Percentiles rank a stretch among this genome's conserved stretches.
Conservation (phyloP, 345 rosid species). For the Salix suchowensis region DNA sequence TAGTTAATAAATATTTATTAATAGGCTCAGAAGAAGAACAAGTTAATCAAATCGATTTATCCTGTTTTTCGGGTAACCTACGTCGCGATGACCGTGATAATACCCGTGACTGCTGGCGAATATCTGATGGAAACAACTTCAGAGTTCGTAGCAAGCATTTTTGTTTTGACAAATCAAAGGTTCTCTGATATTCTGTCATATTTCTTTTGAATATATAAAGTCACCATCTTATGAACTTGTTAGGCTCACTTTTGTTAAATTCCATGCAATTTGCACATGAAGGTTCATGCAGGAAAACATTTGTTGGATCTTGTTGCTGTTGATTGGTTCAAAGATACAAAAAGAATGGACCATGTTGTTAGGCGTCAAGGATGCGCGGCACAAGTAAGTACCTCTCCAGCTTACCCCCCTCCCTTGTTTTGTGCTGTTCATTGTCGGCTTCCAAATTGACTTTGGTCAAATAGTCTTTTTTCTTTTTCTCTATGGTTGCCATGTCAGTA, state of each 20-base stretch:
- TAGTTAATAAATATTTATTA: conserved; percentile 11
- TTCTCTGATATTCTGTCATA: conserved; percentile 17
- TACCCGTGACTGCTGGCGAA: conserved; percentile 84
- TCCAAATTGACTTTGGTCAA: background rate
- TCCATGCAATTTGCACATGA: conserved; percentile 24
- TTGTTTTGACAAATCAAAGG: conserved; percentile 88
- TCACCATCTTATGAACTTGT: background rate
- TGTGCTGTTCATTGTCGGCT: background rate
- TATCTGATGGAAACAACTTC: conserved; percentile 85
- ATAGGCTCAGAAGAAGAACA: conserved; percentile 69
- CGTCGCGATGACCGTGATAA: conserved; percentile 79
- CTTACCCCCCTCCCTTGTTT: background rate
- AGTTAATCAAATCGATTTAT: conserved; percentile 63
- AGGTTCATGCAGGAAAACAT: conserved; percentile 95
- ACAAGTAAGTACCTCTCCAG: conserved; percentile 50
- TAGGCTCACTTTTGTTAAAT: conserved; percentile 3
- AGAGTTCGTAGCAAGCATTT: conserved; percentile 91
- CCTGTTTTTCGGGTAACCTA: conserved; percentile 80
- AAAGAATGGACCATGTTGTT: conserved; percentile 94
- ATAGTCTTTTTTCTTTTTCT: background rate
- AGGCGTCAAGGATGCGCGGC: conserved; percentile 94
- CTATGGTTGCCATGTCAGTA: background rate
- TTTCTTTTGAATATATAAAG: background rate
- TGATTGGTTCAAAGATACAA: conserved; percentile 97
- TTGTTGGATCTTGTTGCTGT: conserved; percentile 98